phyloP scores from a whole-genome alignment of 768 basidiomycete genomes.

The Pisolithus orientalis region DNA sequence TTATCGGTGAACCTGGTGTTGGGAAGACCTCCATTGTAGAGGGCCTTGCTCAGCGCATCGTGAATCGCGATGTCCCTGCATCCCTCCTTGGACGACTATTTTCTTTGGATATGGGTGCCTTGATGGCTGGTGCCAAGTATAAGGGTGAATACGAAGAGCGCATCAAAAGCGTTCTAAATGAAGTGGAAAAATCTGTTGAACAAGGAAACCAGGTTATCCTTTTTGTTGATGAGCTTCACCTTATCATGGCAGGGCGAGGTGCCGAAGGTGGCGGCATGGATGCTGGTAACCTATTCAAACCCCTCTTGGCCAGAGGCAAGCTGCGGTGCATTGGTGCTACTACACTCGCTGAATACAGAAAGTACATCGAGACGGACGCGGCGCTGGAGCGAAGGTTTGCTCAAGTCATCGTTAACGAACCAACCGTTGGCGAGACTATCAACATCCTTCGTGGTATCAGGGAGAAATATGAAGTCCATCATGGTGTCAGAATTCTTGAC shows the following conservation, averaged over 20 bases:
- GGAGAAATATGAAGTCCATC: slow-evolving; percentile 91
- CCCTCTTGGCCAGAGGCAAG: slow-evolving; percentile 83
- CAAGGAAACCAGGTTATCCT: slow-evolving; percentile 80
- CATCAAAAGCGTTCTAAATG: slow-evolving; percentile 85
- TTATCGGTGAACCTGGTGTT: slow-evolving; percentile 92
- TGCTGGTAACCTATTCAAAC: slow-evolving; percentile 89
- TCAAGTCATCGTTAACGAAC: slow-evolving; percentile 91
- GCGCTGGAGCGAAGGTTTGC: slow-evolving; percentile 90
- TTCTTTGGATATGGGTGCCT: slow-evolving; percentile 90
- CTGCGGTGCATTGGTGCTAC: slow-evolving; percentile 81
- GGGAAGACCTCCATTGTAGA: slow-evolving; percentile 96
- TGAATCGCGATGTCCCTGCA: slow-evolving; percentile 86
- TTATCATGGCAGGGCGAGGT: slow-evolving; percentile 88
- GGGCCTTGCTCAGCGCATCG: slow-evolving; percentile 91
- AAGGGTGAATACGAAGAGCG: slow-evolving; percentile 98
- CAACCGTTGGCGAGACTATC: slow-evolving; percentile 83
- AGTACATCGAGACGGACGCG: slow-evolving; percentile 90
- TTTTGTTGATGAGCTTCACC: slow-evolving; percentile 92
- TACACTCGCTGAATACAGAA: slow-evolving; percentile 85
- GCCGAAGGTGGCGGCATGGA: slow-evolving; percentile 88
- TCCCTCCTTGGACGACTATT: slow-evolving; percentile 68
- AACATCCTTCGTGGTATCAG: slow-evolving; percentile 90
- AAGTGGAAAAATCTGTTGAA: slow-evolving; percentile 84
- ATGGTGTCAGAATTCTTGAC: slow-evolving; percentile 86
- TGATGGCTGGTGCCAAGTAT: slow-evolving; percentile 90